Evolutionary conservation across 2,329 filamentous ascomycete genomes (phyloP), one percentile per base, ranked within the genome.

Genomic region (Aurifilum marmelostoma): DNA sequence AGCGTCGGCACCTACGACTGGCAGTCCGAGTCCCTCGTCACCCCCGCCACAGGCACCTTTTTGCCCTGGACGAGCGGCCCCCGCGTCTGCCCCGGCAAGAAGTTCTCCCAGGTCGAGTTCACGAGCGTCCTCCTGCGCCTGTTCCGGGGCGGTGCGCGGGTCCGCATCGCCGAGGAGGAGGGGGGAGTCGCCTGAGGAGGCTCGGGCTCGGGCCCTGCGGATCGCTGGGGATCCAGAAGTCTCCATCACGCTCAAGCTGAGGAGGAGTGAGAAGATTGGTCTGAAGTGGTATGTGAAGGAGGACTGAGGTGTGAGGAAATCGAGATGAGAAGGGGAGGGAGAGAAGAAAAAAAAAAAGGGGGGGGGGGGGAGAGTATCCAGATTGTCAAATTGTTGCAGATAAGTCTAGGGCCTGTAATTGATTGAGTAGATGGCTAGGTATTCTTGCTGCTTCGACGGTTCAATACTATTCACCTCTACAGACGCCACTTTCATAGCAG

Each of bases 51-150:
- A 9, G 64, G 64, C 2, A 60, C 64, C 27, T 66, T 61, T 11
- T 4, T 66, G 3, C 67, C 63, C 12, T 68, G 67, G 67, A 61
- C 67, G 3, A 34, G 21, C 2, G 67, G 67, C 1, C 56, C 63
- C 9, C 67, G 59, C 3, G 52, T 61, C 21, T 68, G 63, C 6
- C 62, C 63, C 1, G 67, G 67, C 18, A 68, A 68, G 56, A 65
- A 62, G 18, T 68, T 65, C 58, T 68, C 63, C 24, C 56, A 68
- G 43, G 67, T 68, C 24, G 67, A 68, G 27, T 66, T 66, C 39
- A 61, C 56, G 54, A 66, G 64, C 11, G 64, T 34, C 16, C 59
- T 66, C 18, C 16, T 67, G 32, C n/a, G 27, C 4, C 41, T 68
- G 21, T 64, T 68, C 43, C 43, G 34, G 7, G 59, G 47, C 32